Base-by-base conservation (phyloP, 192 early-diverging fungal species). In the Chytriomyces sp. region DNA sequence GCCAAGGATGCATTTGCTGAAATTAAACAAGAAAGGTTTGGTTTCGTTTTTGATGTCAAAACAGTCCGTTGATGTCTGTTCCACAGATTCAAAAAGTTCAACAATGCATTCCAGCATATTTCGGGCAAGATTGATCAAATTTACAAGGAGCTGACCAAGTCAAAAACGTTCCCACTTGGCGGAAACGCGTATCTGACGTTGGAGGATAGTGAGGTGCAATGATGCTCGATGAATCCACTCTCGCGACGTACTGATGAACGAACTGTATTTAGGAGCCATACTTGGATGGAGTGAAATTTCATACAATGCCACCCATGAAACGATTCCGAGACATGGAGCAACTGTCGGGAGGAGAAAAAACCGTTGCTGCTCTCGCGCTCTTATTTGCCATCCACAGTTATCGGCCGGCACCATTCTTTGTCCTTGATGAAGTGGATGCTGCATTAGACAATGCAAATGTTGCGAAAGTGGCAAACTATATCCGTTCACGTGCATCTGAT, bases 251-350 rank as follows among this genome's bases (percentile, higher is more conserved):
- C 35, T 35, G 4, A 35, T 35, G 35, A 35, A 35, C 3, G 1
- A 16, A n/a, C 20, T 60, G 9, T 57, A 45, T 16, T 7, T 66
- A 89, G 82, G 96, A 98, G 82, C 98, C 98, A 4, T 99, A 96
- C 66, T 79, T 95, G 70, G 90, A 92, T 64, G 97, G 97, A 45
- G 89, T 99, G 60, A 94, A 95, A 72, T 99, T 97, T 85, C 97
- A 99, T 79, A 96, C 98, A 0, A 98, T 98, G 96, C 98, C 98
- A 7, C 98, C 98, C 24, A 93, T 96, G 90, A 99, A 99, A 86
- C 91, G 97, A 43, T 99, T 99, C 89, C 86, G 96, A 71, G 98
- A 99, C 80, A 99, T 99, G 98, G 97, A 98, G 71, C 94, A 95
- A 78, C 86, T 99, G 13, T 97, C 96, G 26, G 98, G 98, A 49